A percentile compares a stretch with the other conserved stretches of the same genome.
These are phyloP conservation scores for Solanum arcanum DNA, from an alignment of 257 asterid genomes.

Conservation along the genomic window DNA sequence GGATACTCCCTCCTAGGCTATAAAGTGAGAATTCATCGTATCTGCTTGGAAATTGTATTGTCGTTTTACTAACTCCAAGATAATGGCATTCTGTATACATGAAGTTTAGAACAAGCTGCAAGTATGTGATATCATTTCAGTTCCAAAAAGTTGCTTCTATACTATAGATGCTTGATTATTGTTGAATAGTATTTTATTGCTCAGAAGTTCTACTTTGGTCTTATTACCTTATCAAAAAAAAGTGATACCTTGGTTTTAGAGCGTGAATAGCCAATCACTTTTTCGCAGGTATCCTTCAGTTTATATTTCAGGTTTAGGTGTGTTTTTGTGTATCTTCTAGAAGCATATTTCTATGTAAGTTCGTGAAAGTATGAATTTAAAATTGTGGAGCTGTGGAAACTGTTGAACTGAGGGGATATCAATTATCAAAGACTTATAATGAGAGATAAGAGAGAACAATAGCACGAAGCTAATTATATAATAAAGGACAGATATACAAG, in stretches of 20 bases:
- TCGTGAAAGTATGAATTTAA: background rate
- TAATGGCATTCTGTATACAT: background rate
- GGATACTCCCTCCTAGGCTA: background rate
- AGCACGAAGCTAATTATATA: no score
- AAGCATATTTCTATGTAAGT: background rate
- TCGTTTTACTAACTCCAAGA: background rate
- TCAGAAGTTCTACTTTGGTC: background rate
- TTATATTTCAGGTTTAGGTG: background rate
- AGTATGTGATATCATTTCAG: background rate
- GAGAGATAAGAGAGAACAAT: no score
- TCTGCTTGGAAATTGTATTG: background rate
- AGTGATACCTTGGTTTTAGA: background rate
- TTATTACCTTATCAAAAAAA: background rate
- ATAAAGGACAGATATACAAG: no score
- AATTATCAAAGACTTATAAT: no score
- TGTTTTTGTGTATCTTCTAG: background rate
- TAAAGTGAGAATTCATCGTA: background rate
- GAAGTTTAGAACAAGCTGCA: background rate
- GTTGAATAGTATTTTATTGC: background rate
- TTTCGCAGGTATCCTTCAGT: background rate
- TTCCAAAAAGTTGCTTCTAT: background rate
- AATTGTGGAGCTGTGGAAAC: no score
- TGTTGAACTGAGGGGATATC: no score
- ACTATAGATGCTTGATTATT: background rate
- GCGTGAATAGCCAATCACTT: background rate